Percentiles rank a stretch among this genome's conserved stretches.
Conservation (phyloP, 208 protist species). For the Wallacemonas sp. region DNA sequence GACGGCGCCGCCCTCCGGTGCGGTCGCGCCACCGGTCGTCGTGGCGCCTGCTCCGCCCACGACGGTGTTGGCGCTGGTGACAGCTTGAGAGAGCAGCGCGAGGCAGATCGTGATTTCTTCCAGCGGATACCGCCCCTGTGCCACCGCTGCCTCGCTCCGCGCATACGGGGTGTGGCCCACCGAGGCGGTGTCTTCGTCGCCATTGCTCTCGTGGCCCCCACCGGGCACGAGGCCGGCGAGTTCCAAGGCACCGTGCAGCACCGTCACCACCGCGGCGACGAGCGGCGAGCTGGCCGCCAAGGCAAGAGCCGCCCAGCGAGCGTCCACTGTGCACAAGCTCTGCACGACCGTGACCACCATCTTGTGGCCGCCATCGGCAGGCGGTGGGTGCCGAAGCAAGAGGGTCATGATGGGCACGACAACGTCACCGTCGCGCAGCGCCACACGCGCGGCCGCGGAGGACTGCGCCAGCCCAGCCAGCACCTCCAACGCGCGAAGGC, state of each 20-base stretch:
- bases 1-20: not conserved
- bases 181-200: not conserved
- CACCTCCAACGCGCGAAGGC: slow-evolving; percentile 31
- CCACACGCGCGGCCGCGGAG: not conserved
- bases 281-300: slow-evolving; percentile 11
- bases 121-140: not conserved
- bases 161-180: not conserved
- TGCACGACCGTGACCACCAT: not conserved
- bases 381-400: not conserved
- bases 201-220: slow-evolving; percentile 16
- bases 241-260: slow-evolving; percentile 22
- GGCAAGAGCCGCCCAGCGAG: not conserved
- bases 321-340: not conserved
- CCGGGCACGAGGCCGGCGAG: slow-evolving; percentile 13
- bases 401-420: slow-evolving; percentile 5
- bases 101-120: not conserved
- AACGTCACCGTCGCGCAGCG: slow-evolving; percentile 12
- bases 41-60: not conserved
- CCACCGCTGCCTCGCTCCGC: not conserved
- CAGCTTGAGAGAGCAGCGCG: not conserved
- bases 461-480: not conserved
- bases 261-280: slow-evolving; percentile 24
- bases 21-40: not conserved
- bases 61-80: not conserved
- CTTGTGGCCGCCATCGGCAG: not conserved